Conservation (phyloP, 495 filamentous ascomycete genomes). For the Penicillium fimorum region DNA sequence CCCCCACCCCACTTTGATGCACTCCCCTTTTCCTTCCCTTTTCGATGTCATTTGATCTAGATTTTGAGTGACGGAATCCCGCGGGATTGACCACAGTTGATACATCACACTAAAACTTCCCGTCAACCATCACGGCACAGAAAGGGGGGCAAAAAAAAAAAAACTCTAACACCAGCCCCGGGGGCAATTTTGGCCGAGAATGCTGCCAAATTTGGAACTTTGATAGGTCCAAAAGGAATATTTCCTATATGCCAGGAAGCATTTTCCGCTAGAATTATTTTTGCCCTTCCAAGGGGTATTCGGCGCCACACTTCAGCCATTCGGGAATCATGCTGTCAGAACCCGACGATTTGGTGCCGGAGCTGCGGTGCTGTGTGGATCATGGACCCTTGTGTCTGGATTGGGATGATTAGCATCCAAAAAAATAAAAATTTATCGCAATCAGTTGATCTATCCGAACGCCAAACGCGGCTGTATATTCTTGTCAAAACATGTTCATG, state of each 20-base stretch:
- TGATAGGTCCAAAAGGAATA: conserved; percentile 1
- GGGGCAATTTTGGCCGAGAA: not conserved
- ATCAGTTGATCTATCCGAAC: conserved; percentile 14
- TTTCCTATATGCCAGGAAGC: conserved; percentile 10
- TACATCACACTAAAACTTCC: conserved; percentile 13
- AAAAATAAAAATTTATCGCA: not conserved
- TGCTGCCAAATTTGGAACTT: not conserved
- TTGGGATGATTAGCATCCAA: conserved; percentile 1
- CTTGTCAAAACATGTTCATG: not conserved
- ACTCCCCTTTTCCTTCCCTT: not conserved
- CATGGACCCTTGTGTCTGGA: conserved; percentile 15
- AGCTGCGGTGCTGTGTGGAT: conserved; percentile 30
- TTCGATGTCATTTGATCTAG: conserved; percentile 2
- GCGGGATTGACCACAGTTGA: conserved; percentile 1
- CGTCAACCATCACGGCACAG: conserved; percentile 5
- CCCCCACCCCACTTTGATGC: not conserved
- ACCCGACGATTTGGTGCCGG: conserved; percentile 39
- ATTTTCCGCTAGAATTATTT: conserved; percentile 8
- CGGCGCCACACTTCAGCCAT: conserved; percentile 9
- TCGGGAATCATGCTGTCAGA: conserved; percentile 20
- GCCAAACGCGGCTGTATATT: not conserved
- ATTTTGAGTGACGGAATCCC: not conserved
- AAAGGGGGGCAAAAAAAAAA: not conserved
- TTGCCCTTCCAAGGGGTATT: not conserved
- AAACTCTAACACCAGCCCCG: not conserved